Evolutionary conservation across 805 yeast genomes (phyloP).

Genomic region (Saturnispora quitensis): DNA sequence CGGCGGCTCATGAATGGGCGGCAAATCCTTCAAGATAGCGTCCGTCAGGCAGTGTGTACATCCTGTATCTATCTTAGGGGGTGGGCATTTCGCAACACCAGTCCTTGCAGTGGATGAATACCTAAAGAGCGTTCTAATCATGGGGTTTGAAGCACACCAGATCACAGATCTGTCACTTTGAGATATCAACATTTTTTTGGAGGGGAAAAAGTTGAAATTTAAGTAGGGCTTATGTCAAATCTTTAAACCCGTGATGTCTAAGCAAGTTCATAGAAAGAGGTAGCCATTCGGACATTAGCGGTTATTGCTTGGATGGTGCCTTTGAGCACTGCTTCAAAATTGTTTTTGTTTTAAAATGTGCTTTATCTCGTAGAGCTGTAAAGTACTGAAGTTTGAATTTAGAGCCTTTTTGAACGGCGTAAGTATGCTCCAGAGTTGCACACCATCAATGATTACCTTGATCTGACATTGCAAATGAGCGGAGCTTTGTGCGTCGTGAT

Average conservation of each 20-base stretch:
- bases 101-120: background rate
- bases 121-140: background rate
- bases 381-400: no score
- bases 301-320: background rate
- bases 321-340: background rate
- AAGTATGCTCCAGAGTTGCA: no score
- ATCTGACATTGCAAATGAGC: no score
- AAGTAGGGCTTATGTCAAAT: background rate
- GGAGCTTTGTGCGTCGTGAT: no score
- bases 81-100: slow-evolving; percentile 32
- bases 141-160: background rate
- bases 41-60: slow-evolving; percentile 47
- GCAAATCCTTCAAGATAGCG: slow-evolving; percentile 9
- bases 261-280: background rate
- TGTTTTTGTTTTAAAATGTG: no score
- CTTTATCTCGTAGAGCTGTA: no score
- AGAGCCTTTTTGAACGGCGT: no score
- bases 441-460: no score
- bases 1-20: slow-evolving; percentile 6
- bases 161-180: background rate
- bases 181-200: background rate
- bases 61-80: slow-evolving; percentile 46
- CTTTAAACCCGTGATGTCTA: background rate
- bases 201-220: background rate
- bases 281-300: background rate